Evolutionary conservation across 108 stramenopile species (phyloP), one percentile per base, ranked within the genome.

Genomic region (Discostella stelligeroides): DNA sequence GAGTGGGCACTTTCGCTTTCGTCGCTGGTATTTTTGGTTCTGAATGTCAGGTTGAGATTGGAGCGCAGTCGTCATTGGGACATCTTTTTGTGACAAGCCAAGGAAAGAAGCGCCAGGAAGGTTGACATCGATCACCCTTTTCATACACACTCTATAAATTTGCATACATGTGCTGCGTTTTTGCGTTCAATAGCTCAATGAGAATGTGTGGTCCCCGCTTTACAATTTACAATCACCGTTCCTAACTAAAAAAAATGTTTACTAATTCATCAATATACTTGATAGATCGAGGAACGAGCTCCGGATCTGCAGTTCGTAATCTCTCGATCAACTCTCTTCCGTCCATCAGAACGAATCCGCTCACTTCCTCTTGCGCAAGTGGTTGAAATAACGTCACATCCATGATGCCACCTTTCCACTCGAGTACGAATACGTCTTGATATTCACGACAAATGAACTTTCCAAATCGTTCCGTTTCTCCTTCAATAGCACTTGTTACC

Each of bases 361-460:
- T 18, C 15, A 79, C 78, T 65, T 79, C 78, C 38, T 72, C 70
- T 49, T 62, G 53, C 3, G 61, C 70, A 29, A 67, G 51, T 7
- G 78, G 78, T 1, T 70, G 65, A 72, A 79, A 79, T 40, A 72
- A 23, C 18, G 39, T 51, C 17, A 60, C 15, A 28, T 62, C 46
- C 24, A 79, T 56, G 0, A 15, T 13, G 43, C 66, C 48, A 18
- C 18, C 70, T 48, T 79, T 43, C 60, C 60, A 72, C 71, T 65
- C 61, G 12, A 79, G 37, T 28, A 79, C 62, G 42, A 79, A 79
- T 13, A 79, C 66, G 46, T 79, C 78, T 68, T 79, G 78, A 72
- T 72, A 79, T 46, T 79, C 78, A 28, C 65, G 46, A 41, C 78
- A 79, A 42, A 63, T 68, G 51, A 72, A 79, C 47, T 37, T 56